A percentile compares a stretch with the other conserved stretches of the same genome.
Conservation (phyloP, 2,329 filamentous ascomycete species). For the Fusarium sp. region DNA sequence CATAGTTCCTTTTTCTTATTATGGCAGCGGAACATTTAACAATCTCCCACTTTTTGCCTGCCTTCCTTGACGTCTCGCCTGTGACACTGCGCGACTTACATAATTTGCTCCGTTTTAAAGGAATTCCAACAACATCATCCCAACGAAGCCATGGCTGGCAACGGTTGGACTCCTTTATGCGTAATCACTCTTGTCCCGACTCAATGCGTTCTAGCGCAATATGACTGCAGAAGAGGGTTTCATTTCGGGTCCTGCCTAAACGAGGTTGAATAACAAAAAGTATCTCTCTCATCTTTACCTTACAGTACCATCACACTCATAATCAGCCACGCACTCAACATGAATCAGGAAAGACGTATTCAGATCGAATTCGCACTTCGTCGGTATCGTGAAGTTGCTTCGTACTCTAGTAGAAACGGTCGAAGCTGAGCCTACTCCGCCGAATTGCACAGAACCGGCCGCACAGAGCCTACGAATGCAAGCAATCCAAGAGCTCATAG, state of each 20-base stretch:
- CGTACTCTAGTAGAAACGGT: background rate
- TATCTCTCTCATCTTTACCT: background rate
- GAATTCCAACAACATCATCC: background rate
- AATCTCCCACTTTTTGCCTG: accelerated
- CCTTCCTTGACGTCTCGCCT: background rate
- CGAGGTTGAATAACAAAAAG: background rate
- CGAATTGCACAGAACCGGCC: background rate
- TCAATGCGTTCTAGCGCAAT: background rate
- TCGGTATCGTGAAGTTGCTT: background rate
- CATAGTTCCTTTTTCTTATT: background rate
- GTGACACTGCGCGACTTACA: no score
- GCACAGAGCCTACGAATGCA: background rate
- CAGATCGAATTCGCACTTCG: background rate
- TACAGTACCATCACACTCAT: background rate
- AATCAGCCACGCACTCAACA: background rate
- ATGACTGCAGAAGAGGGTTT: background rate
- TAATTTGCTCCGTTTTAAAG: background rate
- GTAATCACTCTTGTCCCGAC: background rate
- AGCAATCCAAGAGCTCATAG: background rate
- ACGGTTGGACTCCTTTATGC: background rate
- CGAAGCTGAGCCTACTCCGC: background rate
- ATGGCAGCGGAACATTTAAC: accelerated
- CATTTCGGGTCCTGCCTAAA: background rate
- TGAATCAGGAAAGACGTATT: background rate
- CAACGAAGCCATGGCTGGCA: background rate